These are phyloP conservation scores for Amoeboaphelidium protococcarum DNA, from an alignment of 371 early-diverging fungal species.

Conservation along the genomic window DNA sequence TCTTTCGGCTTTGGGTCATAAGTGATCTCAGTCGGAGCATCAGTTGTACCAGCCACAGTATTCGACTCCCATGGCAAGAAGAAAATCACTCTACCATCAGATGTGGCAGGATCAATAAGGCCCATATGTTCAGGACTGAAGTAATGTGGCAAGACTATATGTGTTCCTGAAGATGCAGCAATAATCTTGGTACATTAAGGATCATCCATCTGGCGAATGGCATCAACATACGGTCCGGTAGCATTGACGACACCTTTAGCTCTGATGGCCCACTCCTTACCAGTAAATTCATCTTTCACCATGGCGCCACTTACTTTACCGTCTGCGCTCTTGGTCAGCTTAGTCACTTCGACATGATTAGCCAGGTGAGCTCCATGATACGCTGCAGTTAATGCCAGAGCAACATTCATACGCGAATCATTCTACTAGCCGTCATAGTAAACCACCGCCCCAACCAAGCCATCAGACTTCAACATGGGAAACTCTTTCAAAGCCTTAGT, in stretches of 20 bases:
- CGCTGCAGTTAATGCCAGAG: slow-evolving; percentile 78
- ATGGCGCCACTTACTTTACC: slow-evolving; percentile 45
- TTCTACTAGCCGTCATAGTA: slow-evolving; percentile 94
- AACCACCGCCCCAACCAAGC: slow-evolving; percentile 76
- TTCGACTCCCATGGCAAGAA: slow-evolving; percentile 96
- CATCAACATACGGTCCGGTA: slow-evolving; percentile 51
- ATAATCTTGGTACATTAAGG: slow-evolving; percentile 50
- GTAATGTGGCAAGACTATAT: slow-evolving; percentile 82
- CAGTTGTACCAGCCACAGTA: slow-evolving; percentile 92
- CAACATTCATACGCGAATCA: slow-evolving; percentile 93
- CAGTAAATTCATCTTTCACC: slow-evolving; percentile 59
- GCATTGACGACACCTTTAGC: slow-evolving; percentile 91
- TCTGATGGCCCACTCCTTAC: slow-evolving; percentile 58
- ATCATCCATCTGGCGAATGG: slow-evolving; percentile 65
- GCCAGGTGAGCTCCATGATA: slow-evolving; percentile 78
- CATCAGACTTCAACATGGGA: slow-evolving; percentile 76
- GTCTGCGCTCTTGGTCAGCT: slow-evolving; percentile 41
- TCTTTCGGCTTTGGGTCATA: slow-evolving; percentile 62
- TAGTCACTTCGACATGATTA: slow-evolving; percentile 79
- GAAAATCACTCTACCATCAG: slow-evolving; percentile 94
- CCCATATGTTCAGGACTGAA: slow-evolving; percentile 87
- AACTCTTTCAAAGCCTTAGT: slow-evolving; percentile 71
- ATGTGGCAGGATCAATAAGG: slow-evolving; percentile 84
- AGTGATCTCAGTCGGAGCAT: slow-evolving; percentile 55
- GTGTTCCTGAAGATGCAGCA: slow-evolving; percentile 88